Evolutionary conservation across 192 early-diverging fungal species (phyloP).

Genomic region (Endogone sp.): DNA sequence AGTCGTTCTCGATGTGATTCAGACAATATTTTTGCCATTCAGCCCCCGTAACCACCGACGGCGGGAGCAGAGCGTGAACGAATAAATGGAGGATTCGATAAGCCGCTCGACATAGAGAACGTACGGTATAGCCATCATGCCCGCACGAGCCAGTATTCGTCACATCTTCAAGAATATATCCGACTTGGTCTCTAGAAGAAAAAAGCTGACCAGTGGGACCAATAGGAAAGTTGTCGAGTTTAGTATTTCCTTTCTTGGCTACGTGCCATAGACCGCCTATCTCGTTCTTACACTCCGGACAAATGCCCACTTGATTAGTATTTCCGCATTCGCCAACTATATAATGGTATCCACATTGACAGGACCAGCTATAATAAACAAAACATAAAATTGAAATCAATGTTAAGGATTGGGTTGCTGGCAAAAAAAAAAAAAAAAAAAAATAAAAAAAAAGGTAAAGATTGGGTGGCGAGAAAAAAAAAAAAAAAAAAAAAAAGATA

Average conservation of each 20-base stretch:
- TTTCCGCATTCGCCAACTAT: background rate
- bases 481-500: background rate
- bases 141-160: background rate
- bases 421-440: background rate
- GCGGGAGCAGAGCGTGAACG: constrained; percentile 13
- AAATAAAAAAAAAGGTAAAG: background rate
- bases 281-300: background rate
- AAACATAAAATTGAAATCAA: background rate
- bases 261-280: constrained; percentile 1
- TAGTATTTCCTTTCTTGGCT: background rate
- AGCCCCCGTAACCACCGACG: background rate
- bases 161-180: constrained; percentile 5
- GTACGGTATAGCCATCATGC: background rate
- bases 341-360: constrained; percentile 11
- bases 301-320: background rate
- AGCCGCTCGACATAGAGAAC: background rate
- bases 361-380: constrained; percentile 4
- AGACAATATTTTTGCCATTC: constrained; percentile 2
- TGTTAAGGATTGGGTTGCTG: no score
- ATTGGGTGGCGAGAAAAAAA: background rate
- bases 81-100: constrained; percentile 18
- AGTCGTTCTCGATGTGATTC: constrained; percentile 15
- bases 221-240: background rate
- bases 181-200: background rate
- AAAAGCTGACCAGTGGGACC: background rate